A percentile compares a stretch with the other conserved stretches of the same genome.
Evolutionary conservation across 1,139 yeast genomes (phyloP).

Genomic region (Blastobotrys persicus): DNA sequence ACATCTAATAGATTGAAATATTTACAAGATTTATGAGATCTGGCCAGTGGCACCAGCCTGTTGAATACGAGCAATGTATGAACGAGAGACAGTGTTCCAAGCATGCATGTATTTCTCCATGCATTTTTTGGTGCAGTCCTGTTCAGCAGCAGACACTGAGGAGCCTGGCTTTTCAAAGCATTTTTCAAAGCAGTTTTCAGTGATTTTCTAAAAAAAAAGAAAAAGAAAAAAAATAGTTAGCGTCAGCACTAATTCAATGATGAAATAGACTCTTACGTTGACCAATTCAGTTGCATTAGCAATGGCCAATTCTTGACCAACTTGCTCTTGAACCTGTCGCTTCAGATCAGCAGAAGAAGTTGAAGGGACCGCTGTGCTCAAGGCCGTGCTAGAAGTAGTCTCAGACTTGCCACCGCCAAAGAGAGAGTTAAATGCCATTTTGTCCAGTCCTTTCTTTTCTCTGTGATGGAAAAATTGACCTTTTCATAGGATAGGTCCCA

Average conservation of each 20-base stretch:
- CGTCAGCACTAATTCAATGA: not conserved
- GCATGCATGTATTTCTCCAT: conserved; percentile 86
- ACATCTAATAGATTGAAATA: no score
- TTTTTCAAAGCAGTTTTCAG: conserved; percentile 84
- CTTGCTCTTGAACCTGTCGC: conserved; percentile 65
- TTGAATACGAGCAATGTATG: conserved; percentile 74
- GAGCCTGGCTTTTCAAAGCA: conserved; percentile 62
- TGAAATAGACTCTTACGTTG: conserved; percentile 39
- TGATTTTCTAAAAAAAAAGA: no score
- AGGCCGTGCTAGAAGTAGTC: conserved; percentile 30
- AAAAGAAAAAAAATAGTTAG: conserved; percentile 37
- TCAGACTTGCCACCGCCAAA: conserved; percentile 41
- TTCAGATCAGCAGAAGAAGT: conserved; percentile 43
- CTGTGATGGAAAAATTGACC: no score
- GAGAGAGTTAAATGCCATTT: conserved; percentile 36
- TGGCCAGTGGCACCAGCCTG: conserved; percentile 36
- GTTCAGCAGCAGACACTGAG: conserved; percentile 46
- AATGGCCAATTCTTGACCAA: conserved; percentile 79
- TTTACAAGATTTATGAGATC: conserved; percentile 9
- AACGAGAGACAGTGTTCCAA: conserved; percentile 79
- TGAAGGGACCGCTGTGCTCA: conserved; percentile 34
- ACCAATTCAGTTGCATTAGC: conserved; percentile 88
- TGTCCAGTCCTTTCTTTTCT: no score
- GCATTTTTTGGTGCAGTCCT: conserved; percentile 69
- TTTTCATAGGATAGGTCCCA: no score